Evolutionary conservation across 192 early-diverging fungal genomes (phyloP).

Genomic region (Umbelopsis ramanniana): DNA sequence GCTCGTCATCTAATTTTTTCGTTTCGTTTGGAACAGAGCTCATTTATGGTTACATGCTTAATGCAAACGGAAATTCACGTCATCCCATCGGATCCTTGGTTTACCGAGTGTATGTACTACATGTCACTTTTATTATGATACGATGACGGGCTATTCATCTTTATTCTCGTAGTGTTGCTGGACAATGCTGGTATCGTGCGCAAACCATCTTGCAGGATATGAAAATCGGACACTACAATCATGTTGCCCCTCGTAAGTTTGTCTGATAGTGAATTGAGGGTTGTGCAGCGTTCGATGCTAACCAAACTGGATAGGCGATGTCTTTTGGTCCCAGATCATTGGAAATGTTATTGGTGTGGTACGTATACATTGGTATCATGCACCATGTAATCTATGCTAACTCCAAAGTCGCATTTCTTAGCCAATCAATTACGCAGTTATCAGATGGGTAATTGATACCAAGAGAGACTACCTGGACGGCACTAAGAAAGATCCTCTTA

Average conservation of each 20-base stretch:
- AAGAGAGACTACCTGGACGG: slow-evolving; percentile 11
- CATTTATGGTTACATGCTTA: slow-evolving; percentile 17
- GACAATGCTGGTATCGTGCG: slow-evolving; percentile 51
- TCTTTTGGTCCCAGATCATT: slow-evolving; percentile 11
- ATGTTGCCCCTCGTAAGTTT: slow-evolving; percentile 24
- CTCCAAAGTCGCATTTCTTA: neutral
- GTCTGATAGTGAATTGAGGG: too few species aligned
- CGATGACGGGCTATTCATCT: neutral
- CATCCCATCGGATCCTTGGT: slow-evolving; percentile 13
- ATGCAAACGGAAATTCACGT: slow-evolving; percentile 9
- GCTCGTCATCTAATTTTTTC: neutral
- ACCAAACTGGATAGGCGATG: neutral
- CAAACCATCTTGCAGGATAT: slow-evolving; percentile 40
- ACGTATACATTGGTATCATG: neutral
- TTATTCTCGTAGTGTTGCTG: slow-evolving; percentile 42
- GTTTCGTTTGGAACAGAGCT: neutral
- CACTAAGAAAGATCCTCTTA: slow-evolving; percentile 9
- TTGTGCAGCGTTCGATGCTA: neutral
- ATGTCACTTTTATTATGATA: too few species aligned
- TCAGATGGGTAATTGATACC: slow-evolving; percentile 11
- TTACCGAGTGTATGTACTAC: slow-evolving; percentile 1
- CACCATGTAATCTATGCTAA: neutral
- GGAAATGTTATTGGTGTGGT: slow-evolving; percentile 12
- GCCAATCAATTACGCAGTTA: slow-evolving; percentile 18
- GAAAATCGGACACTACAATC: slow-evolving; percentile 23